Percentiles rank a stretch among this genome's conserved stretches.
Evolutionary conservation across 1,284 basidiomycete genomes (phyloP).

Genomic region (Pseudozyma sp.): DNA sequence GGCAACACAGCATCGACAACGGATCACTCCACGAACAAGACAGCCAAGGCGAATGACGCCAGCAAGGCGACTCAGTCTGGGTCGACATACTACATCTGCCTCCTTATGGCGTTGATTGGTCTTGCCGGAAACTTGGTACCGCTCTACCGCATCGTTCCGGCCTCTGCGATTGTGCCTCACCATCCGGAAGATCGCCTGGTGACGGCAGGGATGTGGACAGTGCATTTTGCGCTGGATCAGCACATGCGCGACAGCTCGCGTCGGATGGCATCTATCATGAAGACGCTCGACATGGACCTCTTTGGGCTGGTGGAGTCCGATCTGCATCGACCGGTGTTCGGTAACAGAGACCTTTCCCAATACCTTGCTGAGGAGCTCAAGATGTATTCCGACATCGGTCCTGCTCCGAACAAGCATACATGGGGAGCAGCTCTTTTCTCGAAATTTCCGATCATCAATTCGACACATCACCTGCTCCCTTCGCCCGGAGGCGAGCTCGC

Average conservation of each 20-base stretch:
- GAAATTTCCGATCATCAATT: slow-evolving; percentile 87
- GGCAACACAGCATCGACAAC: neutral
- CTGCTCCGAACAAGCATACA: slow-evolving; percentile 88
- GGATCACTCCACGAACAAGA: slow-evolving; percentile 7
- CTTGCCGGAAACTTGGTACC: slow-evolving; percentile 53
- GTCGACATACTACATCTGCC: slow-evolving; percentile 43
- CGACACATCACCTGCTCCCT: slow-evolving; percentile 87
- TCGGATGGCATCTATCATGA: slow-evolving; percentile 79
- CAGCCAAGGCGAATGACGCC: slow-evolving; percentile 5
- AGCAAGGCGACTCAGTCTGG: slow-evolving; percentile 10
- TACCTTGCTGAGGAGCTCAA: slow-evolving; percentile 75
- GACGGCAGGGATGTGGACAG: slow-evolving; percentile 90
- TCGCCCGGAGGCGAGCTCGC: slow-evolving; percentile 85
- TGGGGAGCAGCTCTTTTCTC: slow-evolving; percentile 73
- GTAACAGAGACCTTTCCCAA: slow-evolving; percentile 78
- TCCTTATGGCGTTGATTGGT: slow-evolving; percentile 42
- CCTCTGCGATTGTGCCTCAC: slow-evolving; percentile 76
- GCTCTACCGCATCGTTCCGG: slow-evolving; percentile 72
- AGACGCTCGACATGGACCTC: slow-evolving; percentile 66
- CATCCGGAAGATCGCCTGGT: slow-evolving; percentile 78
- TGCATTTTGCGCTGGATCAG: slow-evolving; percentile 64
- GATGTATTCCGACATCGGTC: slow-evolving; percentile 79
- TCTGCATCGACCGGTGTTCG: slow-evolving; percentile 83
- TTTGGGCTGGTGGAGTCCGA: slow-evolving; percentile 82
- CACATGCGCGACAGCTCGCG: slow-evolving; percentile 69